These are phyloP conservation scores for Carex myosuroides DNA, from an alignment of 176 grass and related monocot species.

Conservation along the genomic window DNA sequence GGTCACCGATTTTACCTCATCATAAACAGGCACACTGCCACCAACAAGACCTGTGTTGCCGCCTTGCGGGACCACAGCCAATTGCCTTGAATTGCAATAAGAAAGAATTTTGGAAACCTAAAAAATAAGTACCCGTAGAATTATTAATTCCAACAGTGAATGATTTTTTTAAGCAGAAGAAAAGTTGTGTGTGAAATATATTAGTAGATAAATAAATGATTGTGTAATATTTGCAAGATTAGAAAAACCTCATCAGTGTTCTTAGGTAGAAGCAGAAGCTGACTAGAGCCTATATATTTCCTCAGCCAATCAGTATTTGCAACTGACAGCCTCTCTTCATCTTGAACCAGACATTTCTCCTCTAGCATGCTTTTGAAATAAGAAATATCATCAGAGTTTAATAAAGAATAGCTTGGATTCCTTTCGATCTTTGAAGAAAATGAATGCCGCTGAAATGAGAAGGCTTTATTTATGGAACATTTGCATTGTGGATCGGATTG, in stretches of 20 bases:
- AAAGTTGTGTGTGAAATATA: neutral
- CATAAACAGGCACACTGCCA: constrained; percentile 87
- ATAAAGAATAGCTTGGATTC: constrained; percentile 62
- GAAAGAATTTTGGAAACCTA: constrained; percentile 97
- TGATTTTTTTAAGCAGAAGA: neutral
- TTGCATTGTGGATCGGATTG: neutral
- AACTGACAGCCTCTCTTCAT: constrained; percentile 65
- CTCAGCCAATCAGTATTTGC: constrained; percentile 87
- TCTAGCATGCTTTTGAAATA: constrained; percentile 79
- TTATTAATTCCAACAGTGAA: neutral
- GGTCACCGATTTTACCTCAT: constrained; percentile 51
- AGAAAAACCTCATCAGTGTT: constrained; percentile 52
- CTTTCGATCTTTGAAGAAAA: constrained; percentile 58
- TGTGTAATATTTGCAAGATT: neutral
- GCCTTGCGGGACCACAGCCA: constrained; percentile 87
- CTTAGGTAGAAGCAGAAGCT: constrained; percentile 78
- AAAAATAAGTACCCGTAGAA: constrained; percentile 30
- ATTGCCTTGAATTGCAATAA: constrained; percentile 70
- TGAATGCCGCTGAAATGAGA: constrained; percentile 26
- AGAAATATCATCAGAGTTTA: constrained; percentile 63
- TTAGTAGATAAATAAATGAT: neutral
- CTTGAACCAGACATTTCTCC: constrained; percentile 72
- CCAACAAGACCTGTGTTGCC: constrained; percentile 98
- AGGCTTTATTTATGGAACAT: constrained; percentile 9
- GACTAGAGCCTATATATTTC: constrained; percentile 78